Conservation (phyloP, 345 rosid species). For the Populus pruinosa region DNA sequence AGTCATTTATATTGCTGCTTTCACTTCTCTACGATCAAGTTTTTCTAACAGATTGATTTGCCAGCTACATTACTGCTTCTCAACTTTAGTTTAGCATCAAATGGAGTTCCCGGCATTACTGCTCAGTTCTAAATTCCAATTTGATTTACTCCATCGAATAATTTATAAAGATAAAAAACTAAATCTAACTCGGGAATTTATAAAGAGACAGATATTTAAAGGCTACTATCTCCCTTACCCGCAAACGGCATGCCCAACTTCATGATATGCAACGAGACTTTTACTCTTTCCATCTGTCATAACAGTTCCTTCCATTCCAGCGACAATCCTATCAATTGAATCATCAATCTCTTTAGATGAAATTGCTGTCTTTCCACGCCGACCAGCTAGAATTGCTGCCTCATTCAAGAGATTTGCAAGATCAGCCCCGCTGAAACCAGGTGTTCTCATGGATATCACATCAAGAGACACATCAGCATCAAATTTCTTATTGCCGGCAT, state of each 20-base stretch:
- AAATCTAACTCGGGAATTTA: not conserved
- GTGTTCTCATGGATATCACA: slow-evolving; percentile 93
- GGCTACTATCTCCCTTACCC: slow-evolving; percentile 53
- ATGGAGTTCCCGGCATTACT: not conserved
- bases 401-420: slow-evolving; percentile 94
- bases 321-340: slow-evolving; percentile 95
- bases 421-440: slow-evolving; percentile 98
- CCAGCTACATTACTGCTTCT: not conserved
- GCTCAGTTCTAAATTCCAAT: not conserved
- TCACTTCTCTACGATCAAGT: not conserved
- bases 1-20: not conserved
- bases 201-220: not conserved
- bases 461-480: slow-evolving; percentile 85
- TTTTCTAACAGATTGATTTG: not conserved
- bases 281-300: slow-evolving; percentile 98
- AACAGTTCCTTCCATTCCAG: slow-evolving; percentile 99
- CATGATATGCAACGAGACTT: slow-evolving; percentile 95
- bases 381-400: slow-evolving; percentile 93
- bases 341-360: slow-evolving; percentile 94
- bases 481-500: slow-evolving; percentile 82
- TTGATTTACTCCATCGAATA: not conserved
- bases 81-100: not conserved
- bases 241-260: slow-evolving; percentile 94
- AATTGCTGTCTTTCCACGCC: slow-evolving; percentile 75
- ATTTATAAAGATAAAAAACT: not conserved